phyloP scores from a whole-genome alignment of 1,284 basidiomycete species.

The Marasmius oreades region DNA sequence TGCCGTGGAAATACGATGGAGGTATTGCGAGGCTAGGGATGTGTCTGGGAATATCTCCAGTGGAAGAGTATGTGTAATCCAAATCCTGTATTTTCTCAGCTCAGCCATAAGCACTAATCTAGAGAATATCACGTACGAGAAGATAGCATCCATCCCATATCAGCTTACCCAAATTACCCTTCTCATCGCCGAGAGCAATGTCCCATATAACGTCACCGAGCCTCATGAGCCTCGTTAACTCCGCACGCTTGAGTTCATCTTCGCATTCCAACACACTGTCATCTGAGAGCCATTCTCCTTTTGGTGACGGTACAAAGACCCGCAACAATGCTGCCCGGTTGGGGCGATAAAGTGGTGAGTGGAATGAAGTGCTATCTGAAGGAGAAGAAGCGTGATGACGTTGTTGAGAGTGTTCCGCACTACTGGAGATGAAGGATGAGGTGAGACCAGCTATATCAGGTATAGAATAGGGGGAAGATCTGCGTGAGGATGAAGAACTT shows the following conservation, averaged over 20 bases:
- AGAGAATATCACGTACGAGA: slow-evolving; percentile 46
- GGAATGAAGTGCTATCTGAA: slow-evolving; percentile 19
- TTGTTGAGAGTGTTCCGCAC: background rate
- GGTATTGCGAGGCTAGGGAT: slow-evolving; percentile 72
- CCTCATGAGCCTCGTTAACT: slow-evolving; percentile 52
- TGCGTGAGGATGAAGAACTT: background rate
- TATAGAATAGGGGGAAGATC: slow-evolving; percentile 29
- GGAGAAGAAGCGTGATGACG: background rate
- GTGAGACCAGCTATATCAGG: background rate
- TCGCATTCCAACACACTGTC: slow-evolving; percentile 74
- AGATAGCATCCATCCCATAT: slow-evolving; percentile 82
- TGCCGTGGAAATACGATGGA: slow-evolving; percentile 80
- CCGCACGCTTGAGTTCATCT: slow-evolving; percentile 66
- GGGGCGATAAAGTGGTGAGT: slow-evolving; percentile 61
- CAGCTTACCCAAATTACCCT: slow-evolving; percentile 72
- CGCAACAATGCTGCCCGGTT: slow-evolving; percentile 69
- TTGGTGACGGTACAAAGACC: slow-evolving; percentile 77
- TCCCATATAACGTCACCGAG: slow-evolving; percentile 81
- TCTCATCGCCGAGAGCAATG: slow-evolving; percentile 67
- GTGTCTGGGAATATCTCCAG: slow-evolving; percentile 73
- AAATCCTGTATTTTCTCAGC: slow-evolving; percentile 52
- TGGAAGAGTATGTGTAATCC: slow-evolving; percentile 70
- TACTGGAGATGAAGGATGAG: background rate
- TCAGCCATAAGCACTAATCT: background rate
- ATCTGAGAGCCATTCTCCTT: slow-evolving; percentile 79